Evolutionary conservation across 2,329 filamentous ascomycete genomes (phyloP), one percentile per base, ranked within the genome.

Genomic region (Elsinoe necatrix): DNA sequence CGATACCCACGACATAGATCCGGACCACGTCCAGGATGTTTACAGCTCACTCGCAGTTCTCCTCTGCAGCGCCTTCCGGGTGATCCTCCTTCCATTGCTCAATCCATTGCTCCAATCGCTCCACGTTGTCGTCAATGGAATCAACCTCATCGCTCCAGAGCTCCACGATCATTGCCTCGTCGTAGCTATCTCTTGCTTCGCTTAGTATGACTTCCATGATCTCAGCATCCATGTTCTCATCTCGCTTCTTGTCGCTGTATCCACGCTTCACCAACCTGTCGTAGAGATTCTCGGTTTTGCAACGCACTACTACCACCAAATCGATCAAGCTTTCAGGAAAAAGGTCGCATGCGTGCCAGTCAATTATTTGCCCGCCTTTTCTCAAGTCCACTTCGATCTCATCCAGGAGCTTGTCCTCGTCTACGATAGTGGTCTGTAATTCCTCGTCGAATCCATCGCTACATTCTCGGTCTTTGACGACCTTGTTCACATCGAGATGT

Each of bases 331-430:
- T 86, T 68, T 87, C 84, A 1, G 93, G 93, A 67, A 97, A 97
- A 20, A 97, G 74, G 66, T 97, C 93, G 74, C 92, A 97, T 1
- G 91, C 92, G 73, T 98, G 93, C 92, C 93, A 98, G 74, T 98
- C 93, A 67, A 98, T 87, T 64, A 98, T 83, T 71, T 83, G 88
- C 18, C 93, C 93, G 57, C 92, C 92, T 18, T 80, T 73, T 61
- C 84, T 80, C 37, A 88, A 80, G 60, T 93, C 85, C 57, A 87
- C 81, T 73, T 97, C 93, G 57, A 98, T 86, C 48, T 87, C 82
- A 69, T 98, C 93, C 20, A 98, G 79, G 29, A 98, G 75, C 84
- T 95, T 95, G 68, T 98, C 93, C 71, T 98, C 93, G 68, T 98
- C 92, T 14, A 98, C 91, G 58, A 97, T 87, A 83, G 87, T 95